A percentile compares a stretch with the other conserved stretches of the same genome.
Evolutionary conservation across 2,329 filamentous ascomycete genomes (phyloP).

Genomic region (Byssothecium circinans): DNA sequence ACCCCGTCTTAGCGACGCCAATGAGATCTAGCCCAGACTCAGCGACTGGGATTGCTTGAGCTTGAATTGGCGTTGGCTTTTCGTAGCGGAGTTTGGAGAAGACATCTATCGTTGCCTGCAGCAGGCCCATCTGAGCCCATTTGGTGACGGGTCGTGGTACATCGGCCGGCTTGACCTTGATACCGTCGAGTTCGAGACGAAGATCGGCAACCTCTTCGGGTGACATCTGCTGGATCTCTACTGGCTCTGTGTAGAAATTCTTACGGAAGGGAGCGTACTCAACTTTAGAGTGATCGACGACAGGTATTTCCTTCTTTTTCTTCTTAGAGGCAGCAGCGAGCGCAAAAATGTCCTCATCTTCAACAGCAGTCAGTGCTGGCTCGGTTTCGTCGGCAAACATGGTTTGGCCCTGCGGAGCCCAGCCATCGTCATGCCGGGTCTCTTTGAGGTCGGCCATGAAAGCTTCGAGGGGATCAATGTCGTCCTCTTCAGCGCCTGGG

Average conservation of each 20-base stretch:
- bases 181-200: conserved; percentile 86
- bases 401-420: conserved; percentile 63
- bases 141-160: conserved; percentile 93
- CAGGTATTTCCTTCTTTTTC: conserved; percentile 96
- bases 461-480: conserved; percentile 89
- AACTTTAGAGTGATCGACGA: conserved; percentile 82
- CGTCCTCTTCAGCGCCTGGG: conserved; percentile 59
- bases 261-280: conserved; percentile 86
- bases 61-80: conserved; percentile 88
- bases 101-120: conserved; percentile 82
- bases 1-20: conserved; percentile 95
- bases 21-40: conserved; percentile 97
- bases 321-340: conserved; percentile 63
- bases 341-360: conserved; percentile 56
- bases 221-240: conserved; percentile 78
- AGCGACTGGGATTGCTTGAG: conserved; percentile 89
- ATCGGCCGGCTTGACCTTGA: conserved; percentile 76
- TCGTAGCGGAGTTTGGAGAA: conserved; percentile 81
- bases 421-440: not conserved
- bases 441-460: conserved; percentile 76
- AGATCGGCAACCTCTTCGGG: conserved; percentile 81
- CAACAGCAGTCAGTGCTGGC: conserved; percentile 63
- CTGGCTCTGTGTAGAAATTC: conserved; percentile 91
- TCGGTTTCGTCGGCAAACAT: conserved; percentile 88
- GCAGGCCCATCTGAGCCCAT: conserved; percentile 93